Percentiles rank a stretch among this genome's conserved stretches.
Conservation (phyloP, 164 flowering plant species). For the Paratinospora sagittata region DNA sequence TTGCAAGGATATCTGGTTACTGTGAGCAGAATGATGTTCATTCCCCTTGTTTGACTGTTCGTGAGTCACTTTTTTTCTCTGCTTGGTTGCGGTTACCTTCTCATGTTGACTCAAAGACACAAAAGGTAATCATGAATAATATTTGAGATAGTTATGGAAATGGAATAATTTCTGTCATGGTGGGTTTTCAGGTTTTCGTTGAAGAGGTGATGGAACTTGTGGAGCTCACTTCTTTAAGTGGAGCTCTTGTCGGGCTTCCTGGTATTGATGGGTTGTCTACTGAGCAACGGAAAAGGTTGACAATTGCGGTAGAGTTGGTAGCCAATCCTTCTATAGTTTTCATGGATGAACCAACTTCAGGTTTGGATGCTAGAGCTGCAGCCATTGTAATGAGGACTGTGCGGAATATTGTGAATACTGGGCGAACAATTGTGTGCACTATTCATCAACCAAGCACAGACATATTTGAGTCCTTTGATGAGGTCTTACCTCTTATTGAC, state of each 20-base stretch:
- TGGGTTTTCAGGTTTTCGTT: conserved; percentile 72
- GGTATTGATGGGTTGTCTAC: conserved; percentile 96
- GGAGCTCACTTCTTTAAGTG: conserved; percentile 77
- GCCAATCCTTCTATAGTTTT: conserved; percentile 98
- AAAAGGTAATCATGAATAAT: conserved; percentile 39
- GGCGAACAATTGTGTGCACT: conserved; percentile 97
- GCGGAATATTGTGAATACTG: conserved; percentile 94
- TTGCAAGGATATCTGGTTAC: conserved; percentile 95
- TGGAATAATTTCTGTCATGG: conserved; percentile 15
- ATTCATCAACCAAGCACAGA: conserved; percentile 99
- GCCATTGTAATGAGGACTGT: conserved; percentile 99
- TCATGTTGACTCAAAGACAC: conserved; percentile 67
- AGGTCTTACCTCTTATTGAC: conserved; percentile 43
- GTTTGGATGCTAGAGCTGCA: conserved; percentile 96
- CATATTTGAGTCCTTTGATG: conserved; percentile 98
- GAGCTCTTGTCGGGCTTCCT: conserved; percentile 90
- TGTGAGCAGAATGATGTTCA: conserved; percentile 98
- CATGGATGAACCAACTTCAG: conserved; percentile 99
- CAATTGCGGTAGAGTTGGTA: conserved; percentile 97
- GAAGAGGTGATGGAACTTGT: conserved; percentile 99
- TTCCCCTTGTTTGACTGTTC: conserved; percentile 91
- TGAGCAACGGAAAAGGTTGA: conserved; percentile 90
- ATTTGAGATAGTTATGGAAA: not conserved
- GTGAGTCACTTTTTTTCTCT: conserved; percentile 85
- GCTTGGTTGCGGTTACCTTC: conserved; percentile 89